Evolutionary conservation across 139 green algal species (phyloP).

Genomic region (Axilococcus clingmanii): DNA sequence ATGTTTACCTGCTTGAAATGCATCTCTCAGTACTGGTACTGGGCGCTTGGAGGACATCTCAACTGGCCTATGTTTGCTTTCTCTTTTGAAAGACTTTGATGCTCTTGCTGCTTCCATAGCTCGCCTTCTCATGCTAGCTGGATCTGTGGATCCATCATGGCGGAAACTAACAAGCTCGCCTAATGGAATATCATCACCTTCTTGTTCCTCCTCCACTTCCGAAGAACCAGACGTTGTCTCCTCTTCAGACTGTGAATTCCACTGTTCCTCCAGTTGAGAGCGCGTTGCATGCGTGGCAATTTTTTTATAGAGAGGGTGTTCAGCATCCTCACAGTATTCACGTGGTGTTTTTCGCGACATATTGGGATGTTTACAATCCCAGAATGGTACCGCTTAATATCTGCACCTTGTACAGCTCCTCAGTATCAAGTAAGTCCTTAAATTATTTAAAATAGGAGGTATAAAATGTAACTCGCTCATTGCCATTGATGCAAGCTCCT

Average conservation of each 20-base stretch:
- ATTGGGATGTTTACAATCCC: background rate
- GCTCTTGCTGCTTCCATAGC: background rate
- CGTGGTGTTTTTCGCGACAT: background rate
- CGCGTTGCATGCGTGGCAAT: too few species aligned
- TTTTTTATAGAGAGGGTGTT: too few species aligned
- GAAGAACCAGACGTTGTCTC: background rate
- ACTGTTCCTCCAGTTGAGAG: too few species aligned
- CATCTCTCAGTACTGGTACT: conserved; percentile 57
- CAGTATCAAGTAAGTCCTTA: background rate
- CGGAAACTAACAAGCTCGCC: conserved; percentile 30
- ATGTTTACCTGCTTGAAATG: conserved; percentile 39
- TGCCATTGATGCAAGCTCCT: background rate
- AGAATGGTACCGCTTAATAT: background rate
- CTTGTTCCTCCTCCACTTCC: background rate
- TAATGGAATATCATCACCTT: conserved; percentile 18
- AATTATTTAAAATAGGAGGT: background rate
- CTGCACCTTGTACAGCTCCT: background rate
- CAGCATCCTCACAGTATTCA: too few species aligned
- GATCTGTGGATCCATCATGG: conserved; percentile 29
- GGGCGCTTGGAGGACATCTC: conserved; percentile 65
- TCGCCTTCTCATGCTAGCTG: conserved; percentile 4
- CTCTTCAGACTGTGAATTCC: too few species aligned
- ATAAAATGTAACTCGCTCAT: background rate
- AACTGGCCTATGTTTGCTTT: conserved; percentile 61
- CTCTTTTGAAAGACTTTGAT: conserved; percentile 32